phyloP scores from a whole-genome alignment of 2,329 filamentous ascomycete species.

The Xylaria sp. region DNA sequence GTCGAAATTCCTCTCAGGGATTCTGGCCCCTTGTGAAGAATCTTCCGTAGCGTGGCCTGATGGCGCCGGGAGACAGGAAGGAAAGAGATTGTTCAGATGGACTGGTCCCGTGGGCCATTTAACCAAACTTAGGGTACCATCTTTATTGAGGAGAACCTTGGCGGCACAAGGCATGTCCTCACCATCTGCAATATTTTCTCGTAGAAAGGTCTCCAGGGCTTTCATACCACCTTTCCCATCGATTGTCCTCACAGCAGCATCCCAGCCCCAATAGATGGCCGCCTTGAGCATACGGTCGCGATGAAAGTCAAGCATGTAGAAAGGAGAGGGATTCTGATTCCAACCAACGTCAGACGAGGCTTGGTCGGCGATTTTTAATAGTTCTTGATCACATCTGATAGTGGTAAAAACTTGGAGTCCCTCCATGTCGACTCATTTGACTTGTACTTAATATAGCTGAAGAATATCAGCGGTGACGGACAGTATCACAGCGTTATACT shows the following conservation, averaged over 20 bases:
- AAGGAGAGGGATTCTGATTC: conserved; percentile 68
- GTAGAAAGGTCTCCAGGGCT: conserved; percentile 55
- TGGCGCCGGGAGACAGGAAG: conserved; percentile 63
- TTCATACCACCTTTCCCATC: conserved; percentile 59
- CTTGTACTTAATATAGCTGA: conserved; percentile 42
- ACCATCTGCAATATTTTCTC: conserved; percentile 42
- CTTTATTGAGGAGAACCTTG: conserved; percentile 63
- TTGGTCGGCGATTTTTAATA: conserved; percentile 58
- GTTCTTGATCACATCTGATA: conserved; percentile 74
- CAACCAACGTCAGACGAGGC: conserved; percentile 59
- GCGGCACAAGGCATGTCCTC: conserved; percentile 59
- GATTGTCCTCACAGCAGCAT: conserved; percentile 57
- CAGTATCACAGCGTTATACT: not conserved
- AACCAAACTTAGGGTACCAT: conserved; percentile 60
- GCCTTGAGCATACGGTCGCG: conserved; percentile 79
- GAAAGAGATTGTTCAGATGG: conserved; percentile 63
- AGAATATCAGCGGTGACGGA: not conserved
- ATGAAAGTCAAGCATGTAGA: conserved; percentile 85
- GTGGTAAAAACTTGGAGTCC: conserved; percentile 75
- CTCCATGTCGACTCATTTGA: conserved; percentile 36
- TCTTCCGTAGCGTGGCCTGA: conserved; percentile 35
- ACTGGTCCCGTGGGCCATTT: conserved; percentile 45
- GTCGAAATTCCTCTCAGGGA: conserved; percentile 46
- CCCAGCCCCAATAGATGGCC: conserved; percentile 67
- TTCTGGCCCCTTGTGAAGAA: conserved; percentile 24